phyloP scores from a whole-genome alignment of 2,329 filamentous ascomycete genomes.

The Claviceps arundinis region DNA sequence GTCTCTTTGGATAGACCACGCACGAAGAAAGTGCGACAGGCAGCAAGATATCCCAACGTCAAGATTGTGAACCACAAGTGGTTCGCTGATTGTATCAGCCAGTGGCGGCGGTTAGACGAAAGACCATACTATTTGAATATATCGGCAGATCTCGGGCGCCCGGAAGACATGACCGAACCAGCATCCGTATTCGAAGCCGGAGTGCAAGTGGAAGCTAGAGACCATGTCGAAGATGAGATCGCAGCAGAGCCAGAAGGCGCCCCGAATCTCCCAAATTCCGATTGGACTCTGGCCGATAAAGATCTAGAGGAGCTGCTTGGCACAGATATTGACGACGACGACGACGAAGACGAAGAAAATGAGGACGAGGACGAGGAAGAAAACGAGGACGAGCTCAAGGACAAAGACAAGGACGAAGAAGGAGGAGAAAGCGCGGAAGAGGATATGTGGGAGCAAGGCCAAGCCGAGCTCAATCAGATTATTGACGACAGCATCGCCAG shows the following conservation, averaged over 20 bases:
- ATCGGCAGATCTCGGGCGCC: conserved; percentile 44
- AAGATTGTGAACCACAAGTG: conserved; percentile 88
- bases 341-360: conserved; percentile 8
- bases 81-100: conserved; percentile 72
- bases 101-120: conserved; percentile 74
- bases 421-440: too few relatives aligned
- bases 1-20: conserved; percentile 58
- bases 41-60: conserved; percentile 63
- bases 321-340: conserved; percentile 28
- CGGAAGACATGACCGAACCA: conserved; percentile 20
- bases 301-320: conserved; percentile 66
- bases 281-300: conserved; percentile 42
- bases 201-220: conserved; percentile 10
- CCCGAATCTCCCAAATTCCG: conserved; percentile 34
- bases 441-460: too few relatives aligned
- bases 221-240: conserved; percentile 15
- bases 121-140: conserved; percentile 64
- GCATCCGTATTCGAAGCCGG: conserved; percentile 19
- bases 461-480: background rate
- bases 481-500: conserved; percentile 5
- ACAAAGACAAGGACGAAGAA: conserved; percentile 3
- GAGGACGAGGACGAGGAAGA: conserved; percentile 8
- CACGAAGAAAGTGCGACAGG: conserved; percentile 84
- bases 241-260: conserved; percentile 13
- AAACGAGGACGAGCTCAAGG: conserved; percentile 15